phyloP scores from a whole-genome alignment of 192 early-diverging fungal genomes.

The Backusella tarrabulga region DNA sequence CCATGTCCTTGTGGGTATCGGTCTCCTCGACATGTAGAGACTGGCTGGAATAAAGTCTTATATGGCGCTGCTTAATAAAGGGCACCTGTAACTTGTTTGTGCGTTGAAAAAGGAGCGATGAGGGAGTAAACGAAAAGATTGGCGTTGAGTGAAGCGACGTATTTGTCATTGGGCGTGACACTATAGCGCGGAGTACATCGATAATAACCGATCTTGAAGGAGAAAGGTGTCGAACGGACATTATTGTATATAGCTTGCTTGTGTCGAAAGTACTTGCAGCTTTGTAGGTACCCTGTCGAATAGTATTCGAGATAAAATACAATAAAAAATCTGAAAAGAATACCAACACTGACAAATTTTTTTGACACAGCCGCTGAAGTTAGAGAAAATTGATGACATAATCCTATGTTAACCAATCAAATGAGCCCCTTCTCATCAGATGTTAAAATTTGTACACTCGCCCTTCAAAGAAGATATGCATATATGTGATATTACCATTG shows the following conservation, averaged over 20 bases:
- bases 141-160: not conserved
- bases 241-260: not conserved
- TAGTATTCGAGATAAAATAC: not conserved
- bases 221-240: conserved; percentile 1
- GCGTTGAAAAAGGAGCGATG: not conserved
- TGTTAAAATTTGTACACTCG: not conserved
- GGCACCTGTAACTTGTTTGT: not conserved
- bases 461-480: not conserved
- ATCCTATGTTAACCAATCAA: not conserved
- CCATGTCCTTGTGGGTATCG: not conserved
- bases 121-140: not conserved
- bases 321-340: not conserved
- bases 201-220: conserved; percentile 17
- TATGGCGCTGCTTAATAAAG: not conserved
- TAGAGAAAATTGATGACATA: not conserved
- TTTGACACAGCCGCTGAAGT: not conserved
- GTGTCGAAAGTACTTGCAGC: not conserved
- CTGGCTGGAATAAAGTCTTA: not conserved
- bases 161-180: conserved; percentile 15
- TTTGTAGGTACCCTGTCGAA: not conserved
- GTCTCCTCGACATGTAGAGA: not conserved
- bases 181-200: conserved; percentile 22
- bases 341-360: not conserved
- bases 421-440: not conserved
- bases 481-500: not conserved